Base-by-base conservation (phyloP, 1,284 basidiomycete species). In the Bondarzewia mesenterica region DNA sequence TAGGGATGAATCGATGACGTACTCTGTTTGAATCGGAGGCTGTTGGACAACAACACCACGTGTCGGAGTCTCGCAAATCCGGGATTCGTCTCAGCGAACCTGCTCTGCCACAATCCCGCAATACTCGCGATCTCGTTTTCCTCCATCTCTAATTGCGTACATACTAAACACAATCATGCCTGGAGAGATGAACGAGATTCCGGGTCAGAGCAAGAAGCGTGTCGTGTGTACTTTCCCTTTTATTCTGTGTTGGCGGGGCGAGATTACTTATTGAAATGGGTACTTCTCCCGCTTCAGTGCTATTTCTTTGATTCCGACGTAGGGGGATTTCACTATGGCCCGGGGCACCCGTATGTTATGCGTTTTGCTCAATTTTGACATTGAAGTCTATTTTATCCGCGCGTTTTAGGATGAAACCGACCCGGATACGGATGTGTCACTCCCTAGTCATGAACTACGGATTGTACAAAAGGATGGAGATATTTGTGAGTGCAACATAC, bases 361-460 rank as follows among this genome's bases (percentile, higher is more conserved):
- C 44, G 44, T 18, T 48, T n/a, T 37, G 12, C 39, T 39, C 39
- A 45, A 23, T 14, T 14, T 38, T 21, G 46, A 49, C 38, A 22
- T 36, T 25, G 43, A 22, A 18, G 5, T 40, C 20, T 50, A n/a
- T 50, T 45, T 35, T 45, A 36, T 36, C 36, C 21, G 37, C 12
- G 16, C 46, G 14, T 50, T 52, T 55, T 48, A 90, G 87, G 38
- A 96, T 96, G 93, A 96, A 97, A 66, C 93, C 94, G 10, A 94
- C 92, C 20, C 78, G 95, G 20, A 97, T 99, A 73, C 87, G 95
- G 57, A 99, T 99, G 96, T 97, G 94, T 63, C 96, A 99, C 69
- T 95, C 93, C 7, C 78, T 99, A 36, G 95, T 99, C 49, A 99
- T 99, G 96, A 99, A 99, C 72, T 99, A 98, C 63, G 94, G 94